These are phyloP conservation scores for Moringa oleifera DNA, from an alignment of 345 rosid species.

Conservation along the genomic window DNA sequence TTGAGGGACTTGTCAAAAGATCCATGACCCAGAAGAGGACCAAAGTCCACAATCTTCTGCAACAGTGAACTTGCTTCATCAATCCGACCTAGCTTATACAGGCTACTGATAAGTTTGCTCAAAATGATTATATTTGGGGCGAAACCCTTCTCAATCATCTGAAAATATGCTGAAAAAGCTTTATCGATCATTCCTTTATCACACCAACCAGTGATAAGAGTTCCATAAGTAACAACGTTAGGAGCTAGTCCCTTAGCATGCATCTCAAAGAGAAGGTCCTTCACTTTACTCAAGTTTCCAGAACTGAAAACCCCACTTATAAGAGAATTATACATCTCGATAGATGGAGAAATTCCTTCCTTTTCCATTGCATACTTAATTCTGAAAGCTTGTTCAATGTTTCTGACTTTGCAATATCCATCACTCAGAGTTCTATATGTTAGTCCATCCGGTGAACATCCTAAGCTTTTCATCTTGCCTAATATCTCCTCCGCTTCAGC, in stretches of 20 bases:
- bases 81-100: conserved; percentile 46
- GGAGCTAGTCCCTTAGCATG: conserved; percentile 34
- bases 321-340: conserved; percentile 66
- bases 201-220: conserved; percentile 64
- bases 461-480: conserved; percentile 44
- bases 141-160: conserved; percentile 60
- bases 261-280: conserved; percentile 47
- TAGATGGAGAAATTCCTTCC: conserved; percentile 39
- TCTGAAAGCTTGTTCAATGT: conserved; percentile 54
- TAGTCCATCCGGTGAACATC: conserved; percentile 59
- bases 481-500: conserved; percentile 62
- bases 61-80: conserved; percentile 64
- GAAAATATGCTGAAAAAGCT: conserved; percentile 48
- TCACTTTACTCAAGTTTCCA: conserved; percentile 30
- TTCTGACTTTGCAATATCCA: conserved; percentile 72
- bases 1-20: conserved; percentile 24
- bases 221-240: conserved; percentile 51
- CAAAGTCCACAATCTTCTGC: conserved; percentile 50
- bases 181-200: conserved; percentile 54
- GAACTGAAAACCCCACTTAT: conserved; percentile 47
- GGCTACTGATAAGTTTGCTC: conserved; percentile 60
- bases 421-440: conserved; percentile 65
- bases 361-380: conserved; percentile 46
- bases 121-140: conserved; percentile 47
- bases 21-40: conserved; percentile 28